These are phyloP conservation scores for Scheffersomyces lignicola DNA, from an alignment of 1,139 yeast species.

Conservation along the genomic window DNA sequence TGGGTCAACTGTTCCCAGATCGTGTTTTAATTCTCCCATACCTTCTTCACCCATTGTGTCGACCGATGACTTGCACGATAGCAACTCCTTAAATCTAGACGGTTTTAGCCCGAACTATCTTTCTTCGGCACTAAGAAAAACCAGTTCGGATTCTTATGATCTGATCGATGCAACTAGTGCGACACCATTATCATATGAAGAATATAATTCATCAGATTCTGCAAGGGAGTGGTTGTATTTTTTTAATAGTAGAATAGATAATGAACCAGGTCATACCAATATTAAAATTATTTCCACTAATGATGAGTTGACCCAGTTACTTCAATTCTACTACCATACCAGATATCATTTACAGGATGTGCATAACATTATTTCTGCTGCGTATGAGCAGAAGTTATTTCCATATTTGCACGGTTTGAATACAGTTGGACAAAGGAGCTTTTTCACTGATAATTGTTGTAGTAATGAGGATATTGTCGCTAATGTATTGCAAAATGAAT, in stretches of 20 bases:
- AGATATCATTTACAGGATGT: slow-evolving; percentile 17
- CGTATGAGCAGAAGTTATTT: slow-evolving; percentile 20
- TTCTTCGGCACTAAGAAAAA: slow-evolving; percentile 5
- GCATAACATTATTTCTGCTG: neutral
- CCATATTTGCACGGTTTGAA: slow-evolving; percentile 41
- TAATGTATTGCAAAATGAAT: slow-evolving; percentile 6
- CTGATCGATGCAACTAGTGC: neutral
- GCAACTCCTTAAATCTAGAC: neutral
- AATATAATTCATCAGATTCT: neutral
- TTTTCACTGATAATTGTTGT: slow-evolving; percentile 7
- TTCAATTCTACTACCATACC: slow-evolving; percentile 26
- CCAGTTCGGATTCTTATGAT: slow-evolving; percentile 1
- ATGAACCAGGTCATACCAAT: slow-evolving; percentile 8
- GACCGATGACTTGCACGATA: neutral
- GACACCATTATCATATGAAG: neutral
- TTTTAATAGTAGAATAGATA: slow-evolving; percentile 15
- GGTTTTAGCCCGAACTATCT: neutral
- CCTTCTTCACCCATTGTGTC: slow-evolving; percentile 1
- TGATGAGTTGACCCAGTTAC: slow-evolving; percentile 17
- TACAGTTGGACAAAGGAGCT: slow-evolving; percentile 28
- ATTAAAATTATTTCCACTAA: slow-evolving; percentile 14
- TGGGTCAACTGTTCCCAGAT: slow-evolving; percentile 2
- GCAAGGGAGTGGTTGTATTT: slow-evolving; percentile 8
- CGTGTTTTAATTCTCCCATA: neutral
- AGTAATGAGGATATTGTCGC: slow-evolving; percentile 12